A percentile compares a stretch with the other conserved stretches of the same genome.
These are phyloP conservation scores for Pichia sp. DNA, from an alignment of 1,139 yeast genomes.

Conservation along the genomic window DNA sequence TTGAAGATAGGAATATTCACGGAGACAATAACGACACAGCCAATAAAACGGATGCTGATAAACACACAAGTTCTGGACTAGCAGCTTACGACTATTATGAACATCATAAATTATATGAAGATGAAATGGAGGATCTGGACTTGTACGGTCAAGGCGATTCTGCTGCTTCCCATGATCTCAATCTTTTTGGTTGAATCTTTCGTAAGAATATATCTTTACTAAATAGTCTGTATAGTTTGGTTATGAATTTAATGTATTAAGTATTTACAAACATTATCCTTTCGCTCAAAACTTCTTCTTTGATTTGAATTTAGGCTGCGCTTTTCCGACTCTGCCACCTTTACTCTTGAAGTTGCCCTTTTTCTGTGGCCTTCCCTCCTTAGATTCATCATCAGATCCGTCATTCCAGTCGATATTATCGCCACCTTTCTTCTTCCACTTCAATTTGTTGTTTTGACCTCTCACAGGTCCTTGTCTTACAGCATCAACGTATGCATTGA, in stretches of 20 bases:
- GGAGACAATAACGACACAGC: neutral
- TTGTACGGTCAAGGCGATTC: constrained; percentile 19
- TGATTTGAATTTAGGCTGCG: constrained; percentile 49
- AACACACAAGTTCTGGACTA: constrained; percentile 9
- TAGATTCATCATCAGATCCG: constrained; percentile 20
- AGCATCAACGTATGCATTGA: constrained; percentile 91
- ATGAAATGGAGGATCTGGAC: constrained; percentile 18
- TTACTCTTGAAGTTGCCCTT: constrained; percentile 10
- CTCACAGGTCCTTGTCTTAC: constrained; percentile 88
- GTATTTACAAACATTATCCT: constrained; percentile 20
- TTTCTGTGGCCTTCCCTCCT: constrained; percentile 2
- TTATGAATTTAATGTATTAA: neutral
- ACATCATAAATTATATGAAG: constrained; percentile 21
- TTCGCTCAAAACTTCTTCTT: constrained; percentile 46
- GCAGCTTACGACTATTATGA: constrained; percentile 27
- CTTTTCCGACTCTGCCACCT: constrained; percentile 31
- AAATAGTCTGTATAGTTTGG: neutral
- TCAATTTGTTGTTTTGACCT: constrained; percentile 87
- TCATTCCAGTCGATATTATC: constrained; percentile 51
- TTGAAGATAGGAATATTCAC: neutral
- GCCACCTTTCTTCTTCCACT: constrained; percentile 60
- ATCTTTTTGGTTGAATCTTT: constrained; percentile 18
- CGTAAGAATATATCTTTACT: constrained; percentile 9
- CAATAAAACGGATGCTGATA: constrained; percentile 2
- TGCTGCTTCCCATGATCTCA: constrained; percentile 17